These are phyloP conservation scores for Choiromyces venosus DNA, from an alignment of 495 filamentous ascomycete species.

Conservation along the genomic window DNA sequence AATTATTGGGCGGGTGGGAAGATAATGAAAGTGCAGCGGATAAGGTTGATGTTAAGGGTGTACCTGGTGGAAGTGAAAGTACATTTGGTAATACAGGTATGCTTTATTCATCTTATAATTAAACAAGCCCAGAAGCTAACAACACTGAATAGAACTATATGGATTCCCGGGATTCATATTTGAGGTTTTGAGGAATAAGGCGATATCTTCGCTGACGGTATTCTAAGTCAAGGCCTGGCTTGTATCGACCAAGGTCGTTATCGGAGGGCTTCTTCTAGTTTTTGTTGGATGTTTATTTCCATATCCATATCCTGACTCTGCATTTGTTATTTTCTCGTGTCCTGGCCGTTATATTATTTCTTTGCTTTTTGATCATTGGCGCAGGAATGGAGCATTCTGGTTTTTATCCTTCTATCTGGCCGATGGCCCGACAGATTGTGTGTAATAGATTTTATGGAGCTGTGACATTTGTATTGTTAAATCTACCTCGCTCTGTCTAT, in stretches of 20 bases:
- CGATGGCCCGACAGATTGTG: neutral
- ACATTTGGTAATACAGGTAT: constrained; percentile 44
- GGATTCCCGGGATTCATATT: constrained; percentile 91
- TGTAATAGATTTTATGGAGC: neutral
- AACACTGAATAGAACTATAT: constrained; percentile 80
- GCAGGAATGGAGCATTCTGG: neutral
- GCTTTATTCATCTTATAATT: constrained; percentile 35
- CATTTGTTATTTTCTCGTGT: neutral
- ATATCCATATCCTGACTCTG: neutral
- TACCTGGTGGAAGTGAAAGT: constrained; percentile 43
- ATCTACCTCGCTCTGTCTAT: neutral
- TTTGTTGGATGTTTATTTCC: neutral
- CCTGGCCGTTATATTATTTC: neutral
- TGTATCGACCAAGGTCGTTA: neutral
- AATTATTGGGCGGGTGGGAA: constrained; percentile 86
- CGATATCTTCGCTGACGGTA: constrained; percentile 82
- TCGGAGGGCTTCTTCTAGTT: neutral
- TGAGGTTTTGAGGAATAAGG: constrained; percentile 89
- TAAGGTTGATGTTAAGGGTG: constrained; percentile 34
- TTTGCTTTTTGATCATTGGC: neutral
- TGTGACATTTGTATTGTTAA: neutral
- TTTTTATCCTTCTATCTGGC: neutral
- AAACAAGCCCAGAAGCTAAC: constrained; percentile 52
- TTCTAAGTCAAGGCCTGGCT: constrained; percentile 50
- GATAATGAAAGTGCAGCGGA: constrained; percentile 52